Percentiles rank a stretch among this genome's conserved stretches.
Conservation (phyloP, 2,329 filamentous ascomycete species). For the Ambrosiella xylebori region DNA sequence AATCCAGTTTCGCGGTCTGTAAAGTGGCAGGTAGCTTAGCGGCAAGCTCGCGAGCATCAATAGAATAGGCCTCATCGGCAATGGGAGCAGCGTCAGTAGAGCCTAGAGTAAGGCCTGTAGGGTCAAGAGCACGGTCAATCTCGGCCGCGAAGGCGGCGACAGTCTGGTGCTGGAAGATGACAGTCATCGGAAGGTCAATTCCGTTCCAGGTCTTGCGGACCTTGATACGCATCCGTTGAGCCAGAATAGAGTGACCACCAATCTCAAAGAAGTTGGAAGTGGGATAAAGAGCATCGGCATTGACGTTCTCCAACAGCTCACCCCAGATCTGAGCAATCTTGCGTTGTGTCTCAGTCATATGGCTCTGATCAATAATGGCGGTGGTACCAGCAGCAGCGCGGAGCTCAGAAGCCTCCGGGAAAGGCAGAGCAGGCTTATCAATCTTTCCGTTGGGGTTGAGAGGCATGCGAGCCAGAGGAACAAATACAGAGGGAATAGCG, state of each 20-base stretch:
- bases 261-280: slow-evolving; percentile 23
- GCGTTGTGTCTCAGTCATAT: slow-evolving; percentile 18
- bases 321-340: slow-evolving; percentile 14
- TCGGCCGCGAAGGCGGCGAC: slow-evolving; percentile 19
- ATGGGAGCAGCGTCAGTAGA: slow-evolving; percentile 13
- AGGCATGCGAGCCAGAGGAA: slow-evolving; percentile 18
- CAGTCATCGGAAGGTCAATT: slow-evolving; percentile 19
- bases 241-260: slow-evolving; percentile 34
- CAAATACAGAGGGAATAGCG: slow-evolving; percentile 21
- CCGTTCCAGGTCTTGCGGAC: slow-evolving; percentile 18
- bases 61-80: slow-evolving; percentile 29
- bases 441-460: slow-evolving; percentile 59
- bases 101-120: slow-evolving; percentile 19
- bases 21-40: slow-evolving; percentile 29
- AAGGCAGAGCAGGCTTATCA: slow-evolving; percentile 60
- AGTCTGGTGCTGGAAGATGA: slow-evolving; percentile 19
- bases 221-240: slow-evolving; percentile 29
- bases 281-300: slow-evolving; percentile 15
- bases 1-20: slow-evolving; percentile 17
- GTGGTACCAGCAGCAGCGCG: slow-evolving; percentile 10
- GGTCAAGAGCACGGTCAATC: slow-evolving; percentile 17
- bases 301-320: slow-evolving; percentile 14
- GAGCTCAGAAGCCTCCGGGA: slow-evolving; percentile 30
- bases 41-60: slow-evolving; percentile 34
- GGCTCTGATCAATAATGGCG: slow-evolving; percentile 31